Percentiles rank a stretch among this genome's conserved stretches.
phyloP scores from a whole-genome alignment of 805 yeast genomes.

The Nakazawaea anatomiae region DNA sequence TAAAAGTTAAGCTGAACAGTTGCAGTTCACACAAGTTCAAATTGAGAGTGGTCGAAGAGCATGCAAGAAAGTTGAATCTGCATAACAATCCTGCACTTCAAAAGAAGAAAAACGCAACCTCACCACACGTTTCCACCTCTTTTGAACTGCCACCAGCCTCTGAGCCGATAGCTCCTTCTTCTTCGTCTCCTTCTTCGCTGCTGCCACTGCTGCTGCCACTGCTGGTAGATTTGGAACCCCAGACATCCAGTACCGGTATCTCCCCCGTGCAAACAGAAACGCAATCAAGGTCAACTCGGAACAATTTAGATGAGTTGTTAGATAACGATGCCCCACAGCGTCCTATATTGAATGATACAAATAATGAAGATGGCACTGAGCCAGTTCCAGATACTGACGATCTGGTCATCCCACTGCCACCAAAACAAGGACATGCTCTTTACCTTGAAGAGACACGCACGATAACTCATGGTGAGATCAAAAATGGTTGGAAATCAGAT shows the following conservation, averaged over 20 bases:
- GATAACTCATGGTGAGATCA: slow-evolving; percentile 73
- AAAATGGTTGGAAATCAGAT: slow-evolving; percentile 94
- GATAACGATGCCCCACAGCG: slow-evolving; percentile 7
- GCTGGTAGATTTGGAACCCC: background rate
- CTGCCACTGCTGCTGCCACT: background rate
- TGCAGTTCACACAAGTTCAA: slow-evolving; percentile 56
- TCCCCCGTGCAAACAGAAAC: slow-evolving; percentile 4
- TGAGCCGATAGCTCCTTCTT: background rate
- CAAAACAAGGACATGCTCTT: slow-evolving; percentile 31
- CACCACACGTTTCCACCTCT: background rate
- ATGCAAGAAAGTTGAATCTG: slow-evolving; percentile 23
- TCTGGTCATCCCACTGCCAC: slow-evolving; percentile 16
- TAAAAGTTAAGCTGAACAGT: slow-evolving; percentile 51
- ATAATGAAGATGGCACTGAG: background rate
- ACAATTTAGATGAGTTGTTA: slow-evolving; percentile 7
- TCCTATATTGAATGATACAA: slow-evolving; percentile 7
- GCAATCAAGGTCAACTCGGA: background rate
- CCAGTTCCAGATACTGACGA: slow-evolving; percentile 15
- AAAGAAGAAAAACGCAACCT: background rate
- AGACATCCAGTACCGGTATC: slow-evolving; percentile 2
- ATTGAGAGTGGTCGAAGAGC: slow-evolving; percentile 38
- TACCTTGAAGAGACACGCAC: slow-evolving; percentile 71
- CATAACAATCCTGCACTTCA: slow-evolving; percentile 9
- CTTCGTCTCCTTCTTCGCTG: background rate
- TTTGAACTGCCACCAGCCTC: slow-evolving; percentile 1